Conservation (phyloP, 75 land plant genomes). For the Cupressus sempervirens region DNA sequence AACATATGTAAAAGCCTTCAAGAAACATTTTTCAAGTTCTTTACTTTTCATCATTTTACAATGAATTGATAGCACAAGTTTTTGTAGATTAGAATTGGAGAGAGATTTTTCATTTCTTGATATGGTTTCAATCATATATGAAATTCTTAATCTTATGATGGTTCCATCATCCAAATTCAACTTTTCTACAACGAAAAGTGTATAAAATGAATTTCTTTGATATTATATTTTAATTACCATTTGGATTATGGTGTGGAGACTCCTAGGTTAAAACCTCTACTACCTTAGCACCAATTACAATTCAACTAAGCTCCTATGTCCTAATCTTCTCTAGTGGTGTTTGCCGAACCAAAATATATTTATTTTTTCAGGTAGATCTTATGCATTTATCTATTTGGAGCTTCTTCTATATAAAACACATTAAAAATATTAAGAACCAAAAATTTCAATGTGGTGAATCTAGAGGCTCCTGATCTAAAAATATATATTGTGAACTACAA, state of each 20-base stretch:
- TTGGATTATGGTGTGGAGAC: neutral
- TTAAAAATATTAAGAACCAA: neutral
- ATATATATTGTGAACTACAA: neutral
- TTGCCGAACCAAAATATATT: neutral
- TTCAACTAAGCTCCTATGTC: neutral
- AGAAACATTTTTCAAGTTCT: no score
- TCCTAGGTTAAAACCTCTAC: neutral
- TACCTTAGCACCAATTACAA: neutral
- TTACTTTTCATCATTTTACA: no score
- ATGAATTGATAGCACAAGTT: neutral
- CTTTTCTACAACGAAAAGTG: neutral
- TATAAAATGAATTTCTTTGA: neutral
- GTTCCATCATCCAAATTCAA: neutral
- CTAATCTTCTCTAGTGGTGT: neutral
- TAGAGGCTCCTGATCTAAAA: neutral
- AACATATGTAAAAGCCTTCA: no score
- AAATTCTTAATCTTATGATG: neutral
- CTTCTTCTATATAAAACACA: neutral
- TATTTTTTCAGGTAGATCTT: neutral
- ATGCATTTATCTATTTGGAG: neutral
- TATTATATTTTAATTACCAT: neutral
- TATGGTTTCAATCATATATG: neutral
- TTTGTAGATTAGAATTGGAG: constrained; percentile 3
- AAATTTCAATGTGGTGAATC: no score
- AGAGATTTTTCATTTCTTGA: neutral